Percentiles rank a stretch among this genome's conserved stretches.
Conservation (phyloP, 805 yeast genomes). For the Candida palmyrensis region DNA sequence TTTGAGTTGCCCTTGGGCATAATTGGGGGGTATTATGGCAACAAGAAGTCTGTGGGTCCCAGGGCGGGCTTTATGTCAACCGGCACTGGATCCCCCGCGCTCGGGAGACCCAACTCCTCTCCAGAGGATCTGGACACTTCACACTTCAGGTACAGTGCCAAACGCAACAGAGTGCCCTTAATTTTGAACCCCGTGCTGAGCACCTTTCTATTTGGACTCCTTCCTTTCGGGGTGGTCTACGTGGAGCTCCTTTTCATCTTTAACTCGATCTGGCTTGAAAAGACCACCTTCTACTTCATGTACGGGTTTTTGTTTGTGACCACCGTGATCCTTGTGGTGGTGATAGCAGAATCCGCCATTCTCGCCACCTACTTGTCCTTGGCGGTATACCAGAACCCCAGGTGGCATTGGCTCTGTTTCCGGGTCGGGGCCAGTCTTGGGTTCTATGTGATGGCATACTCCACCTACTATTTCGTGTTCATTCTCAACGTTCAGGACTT, state of each 20-base stretch:
- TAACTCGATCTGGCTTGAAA: constrained; percentile 75
- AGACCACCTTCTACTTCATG: constrained; percentile 71
- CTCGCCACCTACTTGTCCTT: constrained; percentile 64
- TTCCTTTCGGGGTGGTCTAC: constrained; percentile 78
- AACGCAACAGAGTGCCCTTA: constrained; percentile 10
- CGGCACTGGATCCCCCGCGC: too few relatives aligned
- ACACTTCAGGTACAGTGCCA: constrained; percentile 2
- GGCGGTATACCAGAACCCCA: constrained; percentile 45
- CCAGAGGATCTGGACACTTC: background rate
- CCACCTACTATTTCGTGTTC: constrained; percentile 58
- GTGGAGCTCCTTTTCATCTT: constrained; percentile 71
- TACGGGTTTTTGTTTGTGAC: constrained; percentile 73
- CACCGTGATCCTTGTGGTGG: constrained; percentile 50
- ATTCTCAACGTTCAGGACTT: constrained; percentile 60
- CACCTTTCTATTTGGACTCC: constrained; percentile 54
- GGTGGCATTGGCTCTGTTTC: constrained; percentile 86
- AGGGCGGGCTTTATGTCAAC: background rate
- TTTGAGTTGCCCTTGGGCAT: constrained; percentile 73
- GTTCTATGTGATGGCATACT: constrained; percentile 61
- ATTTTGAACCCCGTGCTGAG: constrained; percentile 20
- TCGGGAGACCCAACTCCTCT: background rate
- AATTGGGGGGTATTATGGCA: constrained; percentile 60
- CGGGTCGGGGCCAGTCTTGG: constrained; percentile 65
- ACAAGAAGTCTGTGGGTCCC: constrained; percentile 25
- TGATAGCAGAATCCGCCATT: constrained; percentile 67